phyloP scores from a whole-genome alignment of 2,329 filamentous ascomycete genomes.

The Colletotrichum caudatum region DNA sequence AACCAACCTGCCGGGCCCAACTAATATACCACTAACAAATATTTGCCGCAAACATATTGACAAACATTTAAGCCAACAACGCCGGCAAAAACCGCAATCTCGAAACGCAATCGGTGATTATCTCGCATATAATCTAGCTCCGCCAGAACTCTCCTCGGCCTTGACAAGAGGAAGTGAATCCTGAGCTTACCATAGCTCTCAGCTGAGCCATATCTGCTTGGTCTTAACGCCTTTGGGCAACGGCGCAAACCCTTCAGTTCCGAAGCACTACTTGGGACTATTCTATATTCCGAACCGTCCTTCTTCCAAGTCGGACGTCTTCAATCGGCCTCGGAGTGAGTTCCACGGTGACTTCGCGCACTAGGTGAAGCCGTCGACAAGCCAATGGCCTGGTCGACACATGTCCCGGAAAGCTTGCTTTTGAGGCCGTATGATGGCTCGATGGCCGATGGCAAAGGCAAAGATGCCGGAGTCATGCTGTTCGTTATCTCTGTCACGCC shows the following conservation, averaged over 20 bases:
- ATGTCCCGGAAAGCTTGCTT: not conserved
- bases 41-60: slow-evolving; percentile 13
- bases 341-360: slow-evolving; percentile 7
- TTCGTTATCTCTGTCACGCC: slow-evolving; percentile 10
- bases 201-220: not conserved
- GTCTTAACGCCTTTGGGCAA: not conserved
- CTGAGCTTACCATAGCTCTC: not conserved
- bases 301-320: not conserved
- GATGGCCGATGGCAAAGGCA: slow-evolving; percentile 2
- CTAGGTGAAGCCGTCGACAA: slow-evolving; percentile 19
- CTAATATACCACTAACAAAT: not conserved
- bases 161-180: not conserved
- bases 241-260: not conserved
- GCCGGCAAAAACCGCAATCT: not conserved
- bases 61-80: slow-evolving; percentile 25
- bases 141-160: not conserved
- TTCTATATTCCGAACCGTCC: not conserved
- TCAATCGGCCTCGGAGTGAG: slow-evolving; percentile 14
- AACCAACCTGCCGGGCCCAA: slow-evolving; percentile 17
- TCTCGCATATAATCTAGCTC: not conserved
- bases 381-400: slow-evolving; percentile 1
- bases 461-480: slow-evolving; percentile 4
- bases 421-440: slow-evolving; percentile 10
- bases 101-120: not conserved
- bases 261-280: not conserved